These are phyloP conservation scores for Pezicula radicicola DNA, from an alignment of 2,329 filamentous ascomycete genomes.

Conservation along the genomic window DNA sequence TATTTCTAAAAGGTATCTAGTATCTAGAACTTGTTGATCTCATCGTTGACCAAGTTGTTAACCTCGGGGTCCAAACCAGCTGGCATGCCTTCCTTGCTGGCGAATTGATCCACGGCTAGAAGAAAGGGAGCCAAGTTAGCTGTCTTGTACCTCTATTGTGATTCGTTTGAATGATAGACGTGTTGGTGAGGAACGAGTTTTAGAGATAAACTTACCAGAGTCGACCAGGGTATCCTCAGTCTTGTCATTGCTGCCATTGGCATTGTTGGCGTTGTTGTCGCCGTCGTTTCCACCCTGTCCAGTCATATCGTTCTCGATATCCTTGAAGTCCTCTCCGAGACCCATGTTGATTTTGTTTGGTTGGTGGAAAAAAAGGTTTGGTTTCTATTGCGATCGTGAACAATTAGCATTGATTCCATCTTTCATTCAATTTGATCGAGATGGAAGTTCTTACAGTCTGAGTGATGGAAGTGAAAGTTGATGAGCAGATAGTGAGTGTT, in stretches of 20 bases:
- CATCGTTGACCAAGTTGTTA: constrained; percentile 33
- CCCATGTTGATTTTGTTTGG: constrained; percentile 18
- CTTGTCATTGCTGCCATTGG: constrained; percentile 22
- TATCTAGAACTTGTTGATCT: constrained; percentile 27
- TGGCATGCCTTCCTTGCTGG: constrained; percentile 30
- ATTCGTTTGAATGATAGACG: background rate
- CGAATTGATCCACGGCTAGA: constrained; percentile 29
- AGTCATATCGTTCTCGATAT: constrained; percentile 26
- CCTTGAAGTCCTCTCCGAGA: constrained; percentile 25
- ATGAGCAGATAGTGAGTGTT: too few relatives aligned
- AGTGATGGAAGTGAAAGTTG: too few relatives aligned
- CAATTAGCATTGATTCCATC: too few relatives aligned
- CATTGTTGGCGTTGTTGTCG: constrained; percentile 25
- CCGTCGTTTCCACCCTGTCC: constrained; percentile 30
- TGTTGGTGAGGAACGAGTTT: background rate
- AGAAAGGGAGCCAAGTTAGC: background rate
- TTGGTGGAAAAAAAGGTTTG: background rate
- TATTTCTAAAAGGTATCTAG: too few relatives aligned
- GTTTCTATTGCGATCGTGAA: too few relatives aligned
- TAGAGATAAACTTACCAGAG: constrained; percentile 21
- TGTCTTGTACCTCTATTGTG: background rate
- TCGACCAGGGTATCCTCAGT: constrained; percentile 31
- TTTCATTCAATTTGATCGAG: too few relatives aligned
- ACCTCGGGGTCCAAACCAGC: constrained; percentile 29
- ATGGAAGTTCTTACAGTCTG: too few relatives aligned